Percentiles rank a stretch among this genome's conserved stretches.
phyloP scores from a whole-genome alignment of 1,284 basidiomycete genomes.

The Stygiomarasmius scandens region DNA sequence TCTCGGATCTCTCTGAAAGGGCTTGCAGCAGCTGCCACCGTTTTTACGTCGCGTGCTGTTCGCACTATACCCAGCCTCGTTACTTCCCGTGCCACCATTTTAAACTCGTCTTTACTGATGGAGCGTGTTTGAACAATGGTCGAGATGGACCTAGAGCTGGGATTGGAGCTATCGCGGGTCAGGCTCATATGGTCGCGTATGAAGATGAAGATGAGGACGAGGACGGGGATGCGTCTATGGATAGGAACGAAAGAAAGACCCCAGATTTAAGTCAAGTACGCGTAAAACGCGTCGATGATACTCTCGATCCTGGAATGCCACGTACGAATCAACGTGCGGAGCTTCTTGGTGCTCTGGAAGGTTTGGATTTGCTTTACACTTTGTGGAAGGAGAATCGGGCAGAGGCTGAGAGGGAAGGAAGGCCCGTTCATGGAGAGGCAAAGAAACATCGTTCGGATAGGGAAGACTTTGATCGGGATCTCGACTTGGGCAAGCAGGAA shows the following conservation, averaged over 20 bases:
- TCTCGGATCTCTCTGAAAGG: background rate
- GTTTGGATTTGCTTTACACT: background rate
- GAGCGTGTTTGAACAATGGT: constrained; percentile 13
- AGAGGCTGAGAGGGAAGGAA: background rate
- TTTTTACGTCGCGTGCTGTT: background rate
- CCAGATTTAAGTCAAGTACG: background rate
- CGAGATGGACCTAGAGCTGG: background rate
- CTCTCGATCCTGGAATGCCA: background rate
- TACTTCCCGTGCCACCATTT: constrained; percentile 3
- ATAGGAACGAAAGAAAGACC: too few relatives aligned
- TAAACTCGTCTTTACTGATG: constrained; percentile 11
- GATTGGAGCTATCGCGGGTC: constrained; percentile 3
- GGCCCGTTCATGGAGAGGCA: background rate
- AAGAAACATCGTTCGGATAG: background rate
- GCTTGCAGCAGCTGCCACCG: background rate
- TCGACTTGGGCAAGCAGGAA: background rate
- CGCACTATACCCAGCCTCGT: background rate
- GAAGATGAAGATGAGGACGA: too few relatives aligned
- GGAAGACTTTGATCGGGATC: background rate
- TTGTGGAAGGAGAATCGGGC: background rate
- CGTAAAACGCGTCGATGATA: background rate
- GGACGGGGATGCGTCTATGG: too few relatives aligned
- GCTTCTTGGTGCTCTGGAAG: constrained; percentile 2
- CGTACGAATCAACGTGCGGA: constrained; percentile 4
- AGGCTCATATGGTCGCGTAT: too few relatives aligned